Conservation (phyloP, 345 rosid genomes). For the Lepidium aucheri region DNA sequence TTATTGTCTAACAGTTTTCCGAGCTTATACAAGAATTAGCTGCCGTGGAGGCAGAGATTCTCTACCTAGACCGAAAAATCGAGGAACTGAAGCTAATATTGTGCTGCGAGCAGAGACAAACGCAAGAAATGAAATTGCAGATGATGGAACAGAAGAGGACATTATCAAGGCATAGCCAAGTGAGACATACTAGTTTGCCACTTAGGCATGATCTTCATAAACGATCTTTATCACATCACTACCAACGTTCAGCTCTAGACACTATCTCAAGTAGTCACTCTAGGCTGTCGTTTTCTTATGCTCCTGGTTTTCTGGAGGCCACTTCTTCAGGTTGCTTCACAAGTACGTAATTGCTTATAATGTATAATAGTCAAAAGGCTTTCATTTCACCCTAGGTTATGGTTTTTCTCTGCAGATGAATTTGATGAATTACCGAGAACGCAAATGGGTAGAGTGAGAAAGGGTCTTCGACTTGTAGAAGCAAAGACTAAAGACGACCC, state of each 20-base stretch:
- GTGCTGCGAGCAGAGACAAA: constrained; percentile 48
- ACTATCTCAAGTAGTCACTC: constrained; percentile 32
- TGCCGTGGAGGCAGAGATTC: constrained; percentile 66
- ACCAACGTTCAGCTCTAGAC: constrained; percentile 35
- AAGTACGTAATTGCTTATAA: constrained; percentile 30
- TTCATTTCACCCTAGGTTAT: not conserved
- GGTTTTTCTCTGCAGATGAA: constrained; percentile 30
- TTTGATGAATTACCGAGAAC: constrained; percentile 33
- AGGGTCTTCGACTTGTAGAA: constrained; percentile 22
- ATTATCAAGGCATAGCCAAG: constrained; percentile 23
- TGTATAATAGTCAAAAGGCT: not conserved
- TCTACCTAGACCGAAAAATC: constrained; percentile 62
- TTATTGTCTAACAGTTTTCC: constrained; percentile 39
- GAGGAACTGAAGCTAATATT: constrained; percentile 55
- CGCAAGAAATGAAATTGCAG: constrained; percentile 34
- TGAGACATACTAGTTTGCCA: constrained; percentile 17
- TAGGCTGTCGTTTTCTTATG: constrained; percentile 50
- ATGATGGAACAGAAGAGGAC: constrained; percentile 24
- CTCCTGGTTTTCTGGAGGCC: constrained; percentile 38
- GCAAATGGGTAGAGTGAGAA: constrained; percentile 35
- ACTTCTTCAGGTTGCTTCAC: constrained; percentile 35
- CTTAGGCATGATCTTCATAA: constrained; percentile 27
- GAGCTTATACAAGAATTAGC: constrained; percentile 57
- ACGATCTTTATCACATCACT: constrained; percentile 43
- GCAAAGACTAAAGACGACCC: constrained; percentile 46